Evolutionary conservation across 2,329 filamentous ascomycete genomes (phyloP).

Genomic region (Sporothrix brunneoviolacea): DNA sequence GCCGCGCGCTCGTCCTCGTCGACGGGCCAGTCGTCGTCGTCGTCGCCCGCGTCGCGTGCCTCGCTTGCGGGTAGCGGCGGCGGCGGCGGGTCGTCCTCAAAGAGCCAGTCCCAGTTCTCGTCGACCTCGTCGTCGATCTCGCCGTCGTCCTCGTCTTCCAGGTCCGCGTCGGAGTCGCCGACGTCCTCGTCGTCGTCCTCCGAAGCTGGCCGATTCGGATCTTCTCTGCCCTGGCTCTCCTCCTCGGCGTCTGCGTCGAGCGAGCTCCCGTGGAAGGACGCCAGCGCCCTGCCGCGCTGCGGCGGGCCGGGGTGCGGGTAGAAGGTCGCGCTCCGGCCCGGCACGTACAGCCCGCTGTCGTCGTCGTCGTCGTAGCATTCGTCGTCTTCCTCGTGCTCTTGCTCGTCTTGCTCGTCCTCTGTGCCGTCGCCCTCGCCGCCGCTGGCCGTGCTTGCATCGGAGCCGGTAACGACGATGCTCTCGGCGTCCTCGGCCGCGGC

Average conservation of each 20-base stretch:
- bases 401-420: background rate
- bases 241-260: background rate
- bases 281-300: background rate
- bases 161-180: background rate
- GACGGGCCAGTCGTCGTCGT: slow-evolving; percentile 18
- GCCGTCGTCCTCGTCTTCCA: slow-evolving; percentile 19
- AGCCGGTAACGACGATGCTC: slow-evolving; percentile 7
- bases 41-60: slow-evolving; percentile 4
- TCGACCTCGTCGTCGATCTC: slow-evolving; percentile 17
- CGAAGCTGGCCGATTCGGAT: background rate
- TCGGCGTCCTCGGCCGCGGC: background rate
- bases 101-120: slow-evolving; percentile 15
- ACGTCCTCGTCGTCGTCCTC: slow-evolving; percentile 4
- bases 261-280: background rate
- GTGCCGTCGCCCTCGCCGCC: background rate
- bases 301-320: background rate
- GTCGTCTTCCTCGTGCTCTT: background rate
- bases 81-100: slow-evolving; percentile 10
- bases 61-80: too few species aligned
- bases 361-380: background rate
- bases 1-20: slow-evolving; percentile 17
- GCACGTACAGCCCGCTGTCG: slow-evolving; percentile 6
- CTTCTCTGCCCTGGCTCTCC: background rate
- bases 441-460: background rate
- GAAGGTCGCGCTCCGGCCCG: background rate